Evolutionary conservation across 1,284 basidiomycete species (phyloP).

Genomic region (Bondarzewia mesenterica): DNA sequence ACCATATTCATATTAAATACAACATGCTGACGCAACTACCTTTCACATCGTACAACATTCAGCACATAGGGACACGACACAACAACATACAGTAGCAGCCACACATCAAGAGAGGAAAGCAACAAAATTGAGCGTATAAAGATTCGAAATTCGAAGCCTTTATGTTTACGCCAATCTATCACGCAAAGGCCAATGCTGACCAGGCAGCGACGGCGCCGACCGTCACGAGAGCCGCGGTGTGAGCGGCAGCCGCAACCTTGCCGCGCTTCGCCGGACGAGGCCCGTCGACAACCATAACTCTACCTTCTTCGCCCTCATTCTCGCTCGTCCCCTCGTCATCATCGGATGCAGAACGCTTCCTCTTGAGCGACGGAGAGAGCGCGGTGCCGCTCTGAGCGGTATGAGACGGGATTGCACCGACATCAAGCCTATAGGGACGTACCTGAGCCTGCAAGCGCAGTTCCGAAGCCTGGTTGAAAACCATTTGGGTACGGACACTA

Average conservation of each 20-base stretch:
- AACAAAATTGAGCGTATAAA: too few relatives aligned
- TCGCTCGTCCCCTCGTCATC: constrained; percentile 12
- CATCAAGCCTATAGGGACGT: constrained; percentile 3
- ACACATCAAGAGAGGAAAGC: too few relatives aligned
- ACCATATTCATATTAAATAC: too few relatives aligned
- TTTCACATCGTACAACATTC: too few relatives aligned
- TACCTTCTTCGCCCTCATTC: constrained; percentile 1
- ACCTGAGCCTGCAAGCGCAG: constrained; percentile 1
- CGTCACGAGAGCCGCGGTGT: constrained; percentile 49
- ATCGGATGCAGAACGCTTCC: constrained; percentile 21
- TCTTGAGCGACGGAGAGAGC: constrained; percentile 18
- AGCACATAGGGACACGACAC: too few relatives aligned
- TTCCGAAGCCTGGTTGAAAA: constrained; percentile 9
- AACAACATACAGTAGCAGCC: too few relatives aligned
- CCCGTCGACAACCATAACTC: not conserved
- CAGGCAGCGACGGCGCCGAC: constrained; percentile 61
- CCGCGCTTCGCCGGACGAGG: constrained; percentile 29
- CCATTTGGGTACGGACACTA: constrained; percentile 10
- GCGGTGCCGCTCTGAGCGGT: constrained; percentile 12
- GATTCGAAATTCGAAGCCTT: too few relatives aligned
- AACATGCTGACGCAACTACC: too few relatives aligned
- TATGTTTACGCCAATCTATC: not conserved
- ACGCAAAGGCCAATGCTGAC: constrained; percentile 56
- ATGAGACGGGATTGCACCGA: constrained; percentile 12
- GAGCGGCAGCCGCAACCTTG: constrained; percentile 35